Base-by-base conservation (phyloP, 225 moss, liverwort and hornwort species). In the Physcomitrellopsis africana region DNA sequence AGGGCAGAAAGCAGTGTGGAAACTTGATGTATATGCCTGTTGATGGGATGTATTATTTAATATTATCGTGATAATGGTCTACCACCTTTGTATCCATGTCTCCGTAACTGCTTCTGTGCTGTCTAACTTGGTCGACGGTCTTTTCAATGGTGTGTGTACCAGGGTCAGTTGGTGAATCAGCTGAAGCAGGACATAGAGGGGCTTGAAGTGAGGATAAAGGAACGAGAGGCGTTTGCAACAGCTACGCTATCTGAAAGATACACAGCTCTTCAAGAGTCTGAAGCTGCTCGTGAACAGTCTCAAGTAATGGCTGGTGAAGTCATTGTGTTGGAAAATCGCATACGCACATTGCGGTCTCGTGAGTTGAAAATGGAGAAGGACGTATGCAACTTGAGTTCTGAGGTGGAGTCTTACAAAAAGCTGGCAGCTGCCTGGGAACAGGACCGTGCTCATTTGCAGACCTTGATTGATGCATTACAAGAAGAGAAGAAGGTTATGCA, bases 401-500 rank as follows among this genome's bases (percentile, higher is more conserved):
- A 95, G 67, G 54, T 76, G 9, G 93, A 95, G 29, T 78, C 87
- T 65, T 83, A 84, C 41, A 99, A 76, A 75, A 83, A 86, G 74
- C 91, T 91, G 41, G 46, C 89, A 19, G 47, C 69, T 29, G 43
- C 89, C 13, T 75, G 92, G 76, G 99, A 99, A 11, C 95, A 87
- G 75, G 99, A 99, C 77, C 86, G 93, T 41, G 74, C 79, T 27
- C 93, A 93, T 80, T 86, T 93, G 86, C 87, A 83, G 80, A 75
- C 81, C 55, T 82, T 99, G 75, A 89, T 99, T 29, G 99, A 99
- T 72, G 99, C 99, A 55, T 81, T 99, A 65, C 92, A 99, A 80
- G 99, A 99, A 89, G 99, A 99, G 70, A 99, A 99, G 81, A 88
- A 86, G 78, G 76, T 99, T 61, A 74, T 95, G 70, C 93, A 95